These are phyloP conservation scores for Dovyalis caffra DNA, from an alignment of 345 rosid species.

Conservation along the genomic window DNA sequence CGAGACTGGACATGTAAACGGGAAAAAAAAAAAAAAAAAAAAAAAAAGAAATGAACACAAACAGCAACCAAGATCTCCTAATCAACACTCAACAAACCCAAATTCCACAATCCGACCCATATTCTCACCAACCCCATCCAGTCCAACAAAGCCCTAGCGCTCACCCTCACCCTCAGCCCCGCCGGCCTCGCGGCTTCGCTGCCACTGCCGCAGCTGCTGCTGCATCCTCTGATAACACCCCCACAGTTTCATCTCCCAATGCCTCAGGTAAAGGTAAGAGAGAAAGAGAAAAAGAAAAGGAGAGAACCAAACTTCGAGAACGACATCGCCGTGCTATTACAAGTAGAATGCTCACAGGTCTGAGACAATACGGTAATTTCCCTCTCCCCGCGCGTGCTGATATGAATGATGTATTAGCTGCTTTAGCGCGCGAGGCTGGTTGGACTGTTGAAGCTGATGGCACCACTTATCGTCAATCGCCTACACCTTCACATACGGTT, in stretches of 20 bases:
- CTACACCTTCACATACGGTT: constrained; percentile 66
- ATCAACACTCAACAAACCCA: constrained; percentile 13
- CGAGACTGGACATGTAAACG: too few relatives aligned
- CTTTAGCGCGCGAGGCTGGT: constrained; percentile 95
- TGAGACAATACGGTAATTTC: constrained; percentile 89
- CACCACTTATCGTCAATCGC: constrained; percentile 71
- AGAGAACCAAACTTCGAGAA: constrained; percentile 92
- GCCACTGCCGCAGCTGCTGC: constrained; percentile 55
- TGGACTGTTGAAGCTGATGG: constrained; percentile 97
- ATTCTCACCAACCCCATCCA: constrained; percentile 8
- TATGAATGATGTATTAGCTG: constrained; percentile 98
- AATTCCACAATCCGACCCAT: not conserved
- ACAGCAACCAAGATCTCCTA: constrained; percentile 10
- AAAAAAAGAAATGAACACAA: constrained; percentile 5
- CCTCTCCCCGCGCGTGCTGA: constrained; percentile 98
- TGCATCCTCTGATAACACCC: constrained; percentile 19
- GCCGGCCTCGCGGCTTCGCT: constrained; percentile 81
- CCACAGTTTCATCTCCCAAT: constrained; percentile 4
- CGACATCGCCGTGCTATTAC: constrained; percentile 97
- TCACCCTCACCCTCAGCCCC: constrained; percentile 39
- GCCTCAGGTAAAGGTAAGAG: constrained; percentile 58
- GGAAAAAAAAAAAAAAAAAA: not conserved
- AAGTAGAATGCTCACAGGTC: constrained; percentile 91
- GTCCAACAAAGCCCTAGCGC: constrained; percentile 7
- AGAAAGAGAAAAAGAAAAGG: constrained; percentile 93